A percentile compares a stretch with the other conserved stretches of the same genome.
These are phyloP conservation scores for Eremothecium sinecaudum DNA, from an alignment of 1,139 yeast species.

Conservation along the genomic window DNA sequence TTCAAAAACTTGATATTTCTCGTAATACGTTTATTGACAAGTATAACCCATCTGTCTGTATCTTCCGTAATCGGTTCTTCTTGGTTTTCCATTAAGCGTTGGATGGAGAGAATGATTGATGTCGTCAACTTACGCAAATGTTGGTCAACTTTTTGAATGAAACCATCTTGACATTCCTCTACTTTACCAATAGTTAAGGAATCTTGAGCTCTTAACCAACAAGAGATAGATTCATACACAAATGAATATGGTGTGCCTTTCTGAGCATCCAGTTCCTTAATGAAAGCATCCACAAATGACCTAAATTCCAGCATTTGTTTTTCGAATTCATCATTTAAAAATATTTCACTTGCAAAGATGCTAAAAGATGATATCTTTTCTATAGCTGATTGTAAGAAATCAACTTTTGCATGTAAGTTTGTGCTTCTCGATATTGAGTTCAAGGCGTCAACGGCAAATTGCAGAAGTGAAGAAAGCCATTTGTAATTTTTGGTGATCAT, in stretches of 20 bases:
- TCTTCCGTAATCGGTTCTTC: slow-evolving; percentile 37
- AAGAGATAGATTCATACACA: slow-evolving; percentile 32
- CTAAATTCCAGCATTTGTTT: slow-evolving; percentile 23
- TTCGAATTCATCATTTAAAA: slow-evolving; percentile 16
- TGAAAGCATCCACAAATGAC: slow-evolving; percentile 17
- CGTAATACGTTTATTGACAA: slow-evolving; percentile 39
- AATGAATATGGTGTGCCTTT: slow-evolving; percentile 33
- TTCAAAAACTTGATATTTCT: slow-evolving; percentile 36
- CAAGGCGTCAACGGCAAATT: slow-evolving; percentile 34
- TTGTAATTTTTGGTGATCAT: slow-evolving; percentile 14
- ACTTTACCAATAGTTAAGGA: slow-evolving; percentile 34
- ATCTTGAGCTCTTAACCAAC: slow-evolving; percentile 32
- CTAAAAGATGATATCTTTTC: slow-evolving; percentile 11
- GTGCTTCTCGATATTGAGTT: slow-evolving; percentile 4
- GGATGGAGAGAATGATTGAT: slow-evolving; percentile 58
- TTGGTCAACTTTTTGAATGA: slow-evolving; percentile 39
- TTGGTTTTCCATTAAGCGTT: slow-evolving; percentile 40
- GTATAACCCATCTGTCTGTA: slow-evolving; percentile 56
- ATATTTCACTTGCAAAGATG: slow-evolving; percentile 9
- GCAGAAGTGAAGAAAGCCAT: slow-evolving; percentile 45
- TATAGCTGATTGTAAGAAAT: slow-evolving; percentile 17
- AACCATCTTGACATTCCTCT: slow-evolving; percentile 11
- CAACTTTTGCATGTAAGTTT: slow-evolving; percentile 10
- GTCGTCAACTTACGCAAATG: slow-evolving; percentile 46
- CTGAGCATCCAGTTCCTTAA: slow-evolving; percentile 28